Base-by-base conservation (phyloP, 2,329 filamentous ascomycete species). In the Dactylella cylindrospora region DNA sequence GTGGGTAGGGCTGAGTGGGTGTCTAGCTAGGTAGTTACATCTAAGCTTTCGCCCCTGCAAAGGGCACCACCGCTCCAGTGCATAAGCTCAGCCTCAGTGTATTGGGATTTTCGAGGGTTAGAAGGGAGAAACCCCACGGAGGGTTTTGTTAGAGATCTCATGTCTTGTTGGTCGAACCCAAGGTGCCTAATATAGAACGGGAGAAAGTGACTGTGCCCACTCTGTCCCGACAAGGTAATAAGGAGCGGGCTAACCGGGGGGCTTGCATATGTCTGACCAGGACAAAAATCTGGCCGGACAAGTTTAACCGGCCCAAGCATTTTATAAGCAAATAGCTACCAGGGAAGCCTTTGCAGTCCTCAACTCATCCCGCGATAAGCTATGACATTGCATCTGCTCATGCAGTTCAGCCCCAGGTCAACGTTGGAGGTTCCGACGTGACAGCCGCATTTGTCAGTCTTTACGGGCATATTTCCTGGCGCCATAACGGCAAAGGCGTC, bases 181-280 rank as follows among this genome's bases (percentile, higher is more conserved):
- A n/a, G n/a, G n/a, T n/a, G 40, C 57, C 57, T 54, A 62, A 62
- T 62, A 62, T 62, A 62, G 57, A 54, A 62, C 43, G 35, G 35
- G 23, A 36, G 32, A 54, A n/a, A n/a, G 52, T 62, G 57, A 49
- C 43, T 36, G 46, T 38, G 28, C 40, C 33, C 26, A 23, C 41
- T 39, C 29, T 57, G 8, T 23, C 41, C 43, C 41, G 47, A 61
- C 35, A 43, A 32, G 55, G 55, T 53, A 47, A 39, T 35, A 8
- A 22, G 35, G 55, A 31, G 55, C 55, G 47, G 54, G 23, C 31
- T 10, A 47, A 36, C 47, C 47, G 47, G 47, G 46, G 44, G 31
- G 26, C 15, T n/a, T 22, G 17, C 19, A n/a, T n/a, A n/a, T n/a
- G n/a, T n/a, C n/a, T n/a, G n/a, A n/a, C n/a, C n/a, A n/a, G n/a